Percentiles rank a stretch among this genome's conserved stretches.
Conservation (phyloP, 2,329 filamentous ascomycete genomes). For the Hirsutella minnesotensis region DNA sequence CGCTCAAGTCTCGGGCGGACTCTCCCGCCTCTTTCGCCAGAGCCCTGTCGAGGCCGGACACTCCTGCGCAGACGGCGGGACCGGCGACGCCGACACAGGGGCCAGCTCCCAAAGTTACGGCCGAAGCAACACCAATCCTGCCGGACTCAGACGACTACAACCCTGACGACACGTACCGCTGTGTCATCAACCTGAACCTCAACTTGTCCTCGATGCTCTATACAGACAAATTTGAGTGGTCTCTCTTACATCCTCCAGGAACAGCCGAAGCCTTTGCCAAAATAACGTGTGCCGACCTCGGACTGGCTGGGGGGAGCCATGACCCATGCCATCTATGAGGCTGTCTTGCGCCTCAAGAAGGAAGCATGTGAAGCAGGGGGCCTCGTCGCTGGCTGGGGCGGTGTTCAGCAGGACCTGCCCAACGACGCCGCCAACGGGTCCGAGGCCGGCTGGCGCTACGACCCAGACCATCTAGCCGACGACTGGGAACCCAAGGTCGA, state of each 20-base stretch:
- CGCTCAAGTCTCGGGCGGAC: constrained; percentile 24
- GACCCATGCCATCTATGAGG: constrained; percentile 94
- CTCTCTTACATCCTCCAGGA: constrained; percentile 78
- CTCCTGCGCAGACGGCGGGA: constrained; percentile 41
- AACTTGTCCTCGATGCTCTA: constrained; percentile 87
- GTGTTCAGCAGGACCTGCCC: constrained; percentile 53
- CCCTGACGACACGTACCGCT: constrained; percentile 89
- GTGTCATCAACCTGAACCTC: constrained; percentile 81
- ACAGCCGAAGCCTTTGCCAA: constrained; percentile 88
- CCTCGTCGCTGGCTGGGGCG: constrained; percentile 62
- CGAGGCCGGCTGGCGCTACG: constrained; percentile 89
- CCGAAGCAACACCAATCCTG: constrained; percentile 51
- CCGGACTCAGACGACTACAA: constrained; percentile 63
- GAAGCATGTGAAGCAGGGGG: constrained; percentile 90
- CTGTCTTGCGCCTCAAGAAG: constrained; percentile 85
- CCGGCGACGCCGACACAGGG: constrained; percentile 37
- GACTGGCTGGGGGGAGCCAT: constrained; percentile 85
- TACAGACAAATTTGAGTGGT: constrained; percentile 98
- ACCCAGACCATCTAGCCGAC: constrained; percentile 76
- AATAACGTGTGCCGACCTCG: constrained; percentile 84
- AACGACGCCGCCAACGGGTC: constrained; percentile 77
- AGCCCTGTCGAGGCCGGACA: constrained; percentile 38
- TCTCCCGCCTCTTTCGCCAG: constrained; percentile 22
- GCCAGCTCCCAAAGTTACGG: constrained; percentile 43
- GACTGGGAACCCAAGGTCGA: constrained; percentile 80